Conservation (phyloP, 345 rosid species). For the Syzygium aqueum region DNA sequence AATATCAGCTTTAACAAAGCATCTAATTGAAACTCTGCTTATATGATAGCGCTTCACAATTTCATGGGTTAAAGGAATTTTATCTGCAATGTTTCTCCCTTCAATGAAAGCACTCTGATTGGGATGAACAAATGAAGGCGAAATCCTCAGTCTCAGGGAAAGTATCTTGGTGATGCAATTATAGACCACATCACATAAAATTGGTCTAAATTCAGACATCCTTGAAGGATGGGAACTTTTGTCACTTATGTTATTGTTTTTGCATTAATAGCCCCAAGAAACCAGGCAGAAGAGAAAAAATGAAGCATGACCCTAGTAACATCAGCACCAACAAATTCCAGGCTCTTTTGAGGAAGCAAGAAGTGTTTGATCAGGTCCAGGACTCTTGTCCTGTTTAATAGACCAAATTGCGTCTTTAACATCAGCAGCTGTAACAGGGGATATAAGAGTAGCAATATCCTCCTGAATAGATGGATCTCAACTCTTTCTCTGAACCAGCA, state of each 20-base stretch:
- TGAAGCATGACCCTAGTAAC: neutral
- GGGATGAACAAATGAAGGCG: neutral
- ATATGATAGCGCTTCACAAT: neutral
- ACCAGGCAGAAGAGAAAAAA: neutral
- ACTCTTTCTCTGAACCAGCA: neutral
- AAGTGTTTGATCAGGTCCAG: neutral
- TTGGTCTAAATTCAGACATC: neutral
- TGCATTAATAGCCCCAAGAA: neutral
- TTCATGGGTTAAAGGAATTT: neutral
- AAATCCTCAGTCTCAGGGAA: neutral
- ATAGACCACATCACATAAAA: neutral
- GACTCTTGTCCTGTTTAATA: neutral
- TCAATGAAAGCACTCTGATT: neutral
- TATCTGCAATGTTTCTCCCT: neutral
- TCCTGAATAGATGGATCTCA: neutral
- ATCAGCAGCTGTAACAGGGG: neutral
- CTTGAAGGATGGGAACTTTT: neutral
- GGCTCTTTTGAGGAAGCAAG: neutral
- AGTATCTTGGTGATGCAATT: neutral
- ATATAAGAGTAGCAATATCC: neutral
- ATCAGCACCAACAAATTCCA: neutral
- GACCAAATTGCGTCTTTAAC: neutral
- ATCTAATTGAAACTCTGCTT: neutral
- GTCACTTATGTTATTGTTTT: neutral
- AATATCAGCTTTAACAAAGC: neutral